A percentile compares a stretch with the other conserved stretches of the same genome.
Evolutionary conservation across 345 rosid species (phyloP).

Genomic region (Durio zibethinus): DNA sequence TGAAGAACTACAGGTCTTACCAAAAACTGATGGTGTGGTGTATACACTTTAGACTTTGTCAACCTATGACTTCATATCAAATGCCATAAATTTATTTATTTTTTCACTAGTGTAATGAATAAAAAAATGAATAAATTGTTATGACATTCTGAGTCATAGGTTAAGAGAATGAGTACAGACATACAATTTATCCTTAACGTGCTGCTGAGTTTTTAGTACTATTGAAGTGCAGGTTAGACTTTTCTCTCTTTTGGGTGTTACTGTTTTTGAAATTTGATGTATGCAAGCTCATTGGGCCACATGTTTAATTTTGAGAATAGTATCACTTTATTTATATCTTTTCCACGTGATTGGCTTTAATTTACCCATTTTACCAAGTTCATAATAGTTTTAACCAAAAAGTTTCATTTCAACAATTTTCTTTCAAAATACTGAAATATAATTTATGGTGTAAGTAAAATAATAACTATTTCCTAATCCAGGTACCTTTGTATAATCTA

Average conservation of each 20-base stretch:
- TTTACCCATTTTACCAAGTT: neutral
- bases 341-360: neutral
- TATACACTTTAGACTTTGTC: neutral
- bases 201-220: slow-evolving; percentile 52
- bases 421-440: neutral
- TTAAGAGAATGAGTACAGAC: slow-evolving; percentile 82
- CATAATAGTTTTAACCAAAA: neutral
- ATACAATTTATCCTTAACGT: slow-evolving; percentile 65
- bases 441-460: neutral
- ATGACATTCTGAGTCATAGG: slow-evolving; percentile 43
- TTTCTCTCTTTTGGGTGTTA: slow-evolving; percentile 10
- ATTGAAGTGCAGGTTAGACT: slow-evolving; percentile 79
- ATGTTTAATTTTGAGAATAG: neutral
- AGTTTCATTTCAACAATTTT: neutral
- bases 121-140: too few species aligned
- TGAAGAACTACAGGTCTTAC: neutral
- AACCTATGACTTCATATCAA: neutral
- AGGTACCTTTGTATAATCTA: neutral
- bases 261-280: neutral
- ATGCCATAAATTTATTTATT: neutral
- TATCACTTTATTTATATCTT: neutral
- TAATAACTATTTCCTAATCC: neutral
- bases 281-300: neutral
- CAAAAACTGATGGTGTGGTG: neutral
- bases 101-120: too few species aligned